Evolutionary conservation across 345 rosid genomes (phyloP).

Genomic region (Populus pruinosa): DNA sequence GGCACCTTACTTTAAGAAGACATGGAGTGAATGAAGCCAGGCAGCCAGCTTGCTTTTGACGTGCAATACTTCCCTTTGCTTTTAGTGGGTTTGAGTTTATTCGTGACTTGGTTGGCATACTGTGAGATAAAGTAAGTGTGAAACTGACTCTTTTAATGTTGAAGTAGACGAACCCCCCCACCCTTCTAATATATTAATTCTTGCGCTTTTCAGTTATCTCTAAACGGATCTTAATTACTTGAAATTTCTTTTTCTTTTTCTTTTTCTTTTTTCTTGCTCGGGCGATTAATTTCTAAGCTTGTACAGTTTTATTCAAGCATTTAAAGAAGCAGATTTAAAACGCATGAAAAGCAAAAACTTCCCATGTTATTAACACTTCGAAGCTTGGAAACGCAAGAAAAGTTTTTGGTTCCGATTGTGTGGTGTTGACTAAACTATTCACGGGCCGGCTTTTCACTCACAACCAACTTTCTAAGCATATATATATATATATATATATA

Average conservation of each 20-base stretch:
- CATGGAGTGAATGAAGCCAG: conserved; percentile 28
- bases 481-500: no score
- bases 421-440: not conserved
- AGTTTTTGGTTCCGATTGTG: not conserved
- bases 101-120: conserved; percentile 19
- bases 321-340: not conserved
- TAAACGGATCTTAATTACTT: conserved; percentile 3
- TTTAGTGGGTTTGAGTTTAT: conserved; percentile 23
- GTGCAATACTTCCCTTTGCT: conserved; percentile 28
- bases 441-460: not conserved
- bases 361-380: conserved; percentile 26
- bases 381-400: conserved; percentile 28
- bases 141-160: conserved; percentile 11
- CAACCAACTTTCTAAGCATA: not conserved
- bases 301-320: not conserved
- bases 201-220: conserved; percentile 9
- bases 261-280: not conserved
- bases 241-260: not conserved
- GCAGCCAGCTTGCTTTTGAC: conserved; percentile 31
- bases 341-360: conserved; percentile 32
- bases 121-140: conserved; percentile 3
- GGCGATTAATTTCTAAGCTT: not conserved
- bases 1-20: conserved; percentile 32
- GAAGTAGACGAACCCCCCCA: no score
- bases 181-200: not conserved